phyloP scores from a whole-genome alignment of 2,329 filamentous ascomycete species.

The Colletotrichum graminicola region DNA sequence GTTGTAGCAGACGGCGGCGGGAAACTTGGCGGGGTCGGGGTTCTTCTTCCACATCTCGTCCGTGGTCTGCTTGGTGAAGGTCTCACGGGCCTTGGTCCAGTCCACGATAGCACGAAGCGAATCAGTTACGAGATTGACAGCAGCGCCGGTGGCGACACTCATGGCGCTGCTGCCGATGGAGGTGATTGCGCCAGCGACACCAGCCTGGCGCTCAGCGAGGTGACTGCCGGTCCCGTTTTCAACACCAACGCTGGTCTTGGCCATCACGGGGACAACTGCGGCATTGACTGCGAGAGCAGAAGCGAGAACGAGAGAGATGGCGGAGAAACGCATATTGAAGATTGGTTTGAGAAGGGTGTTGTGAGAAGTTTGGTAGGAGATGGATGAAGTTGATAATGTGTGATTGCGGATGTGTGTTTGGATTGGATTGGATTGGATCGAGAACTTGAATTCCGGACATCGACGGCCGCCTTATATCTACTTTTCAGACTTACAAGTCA shows the following conservation, averaged over 20 bases:
- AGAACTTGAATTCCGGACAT: too few relatives aligned
- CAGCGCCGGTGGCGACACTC: slow-evolving; percentile 16
- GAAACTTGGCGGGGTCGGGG: slow-evolving; percentile 15
- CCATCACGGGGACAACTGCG: not conserved
- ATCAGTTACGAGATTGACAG: slow-evolving; percentile 15
- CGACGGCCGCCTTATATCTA: not conserved
- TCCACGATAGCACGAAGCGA: slow-evolving; percentile 4
- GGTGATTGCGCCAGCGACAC: not conserved
- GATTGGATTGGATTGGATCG: not conserved
- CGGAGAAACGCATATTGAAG: slow-evolving; percentile 23
- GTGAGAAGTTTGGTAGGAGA: too few relatives aligned
- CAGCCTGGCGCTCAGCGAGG: slow-evolving; percentile 2
- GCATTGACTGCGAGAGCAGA: slow-evolving; percentile 28
- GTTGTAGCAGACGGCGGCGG: slow-evolving; percentile 31
- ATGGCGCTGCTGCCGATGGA: slow-evolving; percentile 3
- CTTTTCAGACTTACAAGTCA: too few relatives aligned
- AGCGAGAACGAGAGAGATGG: slow-evolving; percentile 5
- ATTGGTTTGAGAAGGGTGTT: not conserved
- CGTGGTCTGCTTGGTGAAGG: slow-evolving; percentile 28
- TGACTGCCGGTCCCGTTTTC: not conserved
- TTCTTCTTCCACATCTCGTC: slow-evolving; percentile 22
- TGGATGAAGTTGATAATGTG: not conserved
- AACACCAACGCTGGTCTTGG: not conserved
- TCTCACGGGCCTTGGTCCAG: slow-evolving; percentile 23
- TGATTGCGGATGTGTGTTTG: not conserved